Evolutionary conservation across 768 basidiomycete genomes (phyloP), one percentile per base, ranked within the genome.

Genomic region (Agrocybe pediades): DNA sequence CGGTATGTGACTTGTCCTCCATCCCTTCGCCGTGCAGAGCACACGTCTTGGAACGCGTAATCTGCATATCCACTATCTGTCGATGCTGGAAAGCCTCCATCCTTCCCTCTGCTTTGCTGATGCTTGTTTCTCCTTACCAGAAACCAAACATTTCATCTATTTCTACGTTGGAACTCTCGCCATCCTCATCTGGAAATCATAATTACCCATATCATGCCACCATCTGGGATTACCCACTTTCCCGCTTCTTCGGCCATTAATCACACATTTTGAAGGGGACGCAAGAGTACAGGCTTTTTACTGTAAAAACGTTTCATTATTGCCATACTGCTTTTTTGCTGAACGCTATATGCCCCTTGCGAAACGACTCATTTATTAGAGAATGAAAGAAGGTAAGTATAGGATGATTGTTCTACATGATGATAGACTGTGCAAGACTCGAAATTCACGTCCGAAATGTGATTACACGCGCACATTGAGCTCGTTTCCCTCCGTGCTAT

Each of bases 81-180:
- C 56, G 58, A 55, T 55, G 54, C 41, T 59, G 44, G 36, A 36
- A 9, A 16, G 36, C 16, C 17, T 42, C 41, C 29, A n/a, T 43
- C 19, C 41, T 42, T 53, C 15, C 41, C 23, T 17, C 19, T 47
- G 39, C 30, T 47, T 54, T 50, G 19, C 50, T 49, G 45, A 36
- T 42, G 27, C 29, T 42, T 9, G 27, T 23, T 25, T 26, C 11
- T 44, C 53, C 57, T 29, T 43, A 55, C 17, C 71, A 97, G 95
- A 98, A 83, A 96, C 94, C 60, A 95, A 95, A 72, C 90, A 97
- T 69, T 98, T 98, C 76, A 95, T 98, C 76, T 98, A 98, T 81
- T 96, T 96, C 75, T 98, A 96, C 78, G 79, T 98, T 68, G 94
- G 92, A 52, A 77, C 87, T 29, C 86, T 95, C 63, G 95, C 95